These are phyloP conservation scores for Botrytis paeoniae DNA, from an alignment of 2,329 filamentous ascomycete species.

Conservation along the genomic window DNA sequence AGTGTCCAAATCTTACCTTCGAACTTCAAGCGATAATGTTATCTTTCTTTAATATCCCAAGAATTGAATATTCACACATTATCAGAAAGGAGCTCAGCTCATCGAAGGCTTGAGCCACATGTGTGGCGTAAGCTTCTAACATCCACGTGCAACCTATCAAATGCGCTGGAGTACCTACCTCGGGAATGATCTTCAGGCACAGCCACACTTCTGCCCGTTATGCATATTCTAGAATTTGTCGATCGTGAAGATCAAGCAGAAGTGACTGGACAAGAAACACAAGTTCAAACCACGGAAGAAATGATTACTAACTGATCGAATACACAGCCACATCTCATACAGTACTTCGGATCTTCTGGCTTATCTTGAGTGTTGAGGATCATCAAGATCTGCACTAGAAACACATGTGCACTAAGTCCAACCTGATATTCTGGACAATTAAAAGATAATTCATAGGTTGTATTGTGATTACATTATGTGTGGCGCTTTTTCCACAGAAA, in stretches of 20 bases:
- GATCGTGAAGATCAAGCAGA: not conserved
- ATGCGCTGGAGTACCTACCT: too few relatives aligned
- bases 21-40: not conserved
- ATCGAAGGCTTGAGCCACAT: not conserved
- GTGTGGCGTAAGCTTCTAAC: not conserved
- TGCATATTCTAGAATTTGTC: not conserved
- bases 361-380: not conserved
- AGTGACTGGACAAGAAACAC: not conserved
- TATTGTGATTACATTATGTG: not conserved
- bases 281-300: not conserved
- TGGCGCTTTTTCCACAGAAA: not conserved
- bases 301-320: not conserved
- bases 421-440: not conserved
- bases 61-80: not conserved
- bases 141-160: not conserved
- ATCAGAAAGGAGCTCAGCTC: conserved; percentile 2
- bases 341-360: not conserved
- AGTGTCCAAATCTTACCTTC: not conserved
- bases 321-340: not conserved
- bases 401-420: not conserved
- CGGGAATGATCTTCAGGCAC: not conserved
- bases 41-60: not conserved
- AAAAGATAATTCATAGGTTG: not conserved
- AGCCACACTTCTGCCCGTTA: not conserved
- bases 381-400: not conserved